Evolutionary conservation across 495 filamentous ascomycete genomes (phyloP), one percentile per base, ranked within the genome.

Genomic region (Wilcoxina mikolae): DNA sequence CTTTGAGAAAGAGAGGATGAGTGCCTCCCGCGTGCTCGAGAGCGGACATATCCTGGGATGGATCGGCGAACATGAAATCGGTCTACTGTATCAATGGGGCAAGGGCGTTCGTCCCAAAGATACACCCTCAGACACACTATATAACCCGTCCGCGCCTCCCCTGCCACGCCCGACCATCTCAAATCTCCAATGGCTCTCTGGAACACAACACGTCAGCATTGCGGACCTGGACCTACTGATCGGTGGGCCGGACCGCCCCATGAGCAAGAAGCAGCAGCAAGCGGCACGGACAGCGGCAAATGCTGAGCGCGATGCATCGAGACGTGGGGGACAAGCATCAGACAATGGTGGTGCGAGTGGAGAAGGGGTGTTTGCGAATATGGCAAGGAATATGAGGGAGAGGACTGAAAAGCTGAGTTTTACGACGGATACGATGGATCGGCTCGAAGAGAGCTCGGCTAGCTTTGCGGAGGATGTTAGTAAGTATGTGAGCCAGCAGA

Each of bases 161-260:
- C 91, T 90, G 2, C 74, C 84, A 12, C 77, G 91, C 27, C 93
- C 91, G n/a, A 94, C 89, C 0, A 98, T 98, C 44, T 89, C 85
- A 7, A 95, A 91, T 58, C 65, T 98, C 20, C 86, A 95, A 67
- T 98, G 91, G 91, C 86, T 98, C 35, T 81, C 88, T 0, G 93
- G 91, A 1, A 95, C 93, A 11, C 90, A 95, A 68, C 85, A 94
- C 57, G 73, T 98, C 29, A 84, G 84, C 17, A 82, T 86, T 12
- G 72, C 81, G n/a, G 93, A 98, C 65, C 78, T 98, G 70, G 91
- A 96, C 59, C 67, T 93, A 5, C 68, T 96, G 31, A 91, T 98
- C 56, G 88, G 91, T 28, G 91, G 91, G 0, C 81, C 87, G 26
- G 80, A 88, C 58, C 77, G 91, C 10, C 91, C 90, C 11, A 82